phyloP scores from a whole-genome alignment of 2,329 filamentous ascomycete genomes.

The Penicillium sp. region DNA sequence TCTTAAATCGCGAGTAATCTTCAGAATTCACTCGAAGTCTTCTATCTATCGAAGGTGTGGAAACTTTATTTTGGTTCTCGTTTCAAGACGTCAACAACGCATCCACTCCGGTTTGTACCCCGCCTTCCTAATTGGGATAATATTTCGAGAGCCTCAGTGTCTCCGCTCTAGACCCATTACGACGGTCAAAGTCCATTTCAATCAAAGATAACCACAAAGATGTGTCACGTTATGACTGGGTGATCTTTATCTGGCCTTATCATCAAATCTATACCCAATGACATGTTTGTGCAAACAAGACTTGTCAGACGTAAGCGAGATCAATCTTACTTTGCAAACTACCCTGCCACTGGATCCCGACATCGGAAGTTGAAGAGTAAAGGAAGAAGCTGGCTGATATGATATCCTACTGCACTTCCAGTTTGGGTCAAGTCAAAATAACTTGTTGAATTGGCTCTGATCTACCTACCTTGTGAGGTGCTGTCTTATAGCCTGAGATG shows the following conservation, averaged over 20 bases:
- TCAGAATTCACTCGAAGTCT: background rate
- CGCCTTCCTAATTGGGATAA: slow-evolving; percentile 2
- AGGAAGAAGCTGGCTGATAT: background rate
- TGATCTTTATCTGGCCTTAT: background rate
- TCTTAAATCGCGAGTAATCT: background rate
- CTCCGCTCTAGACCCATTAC: background rate
- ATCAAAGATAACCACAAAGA: background rate
- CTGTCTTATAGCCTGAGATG: background rate
- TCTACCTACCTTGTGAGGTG: background rate
- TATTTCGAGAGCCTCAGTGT: background rate
- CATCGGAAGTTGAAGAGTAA: background rate
- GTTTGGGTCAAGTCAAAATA: too few species aligned
- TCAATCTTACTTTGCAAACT: background rate
- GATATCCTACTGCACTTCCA: background rate
- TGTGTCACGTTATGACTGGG: background rate
- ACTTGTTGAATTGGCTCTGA: background rate
- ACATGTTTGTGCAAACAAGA: background rate
- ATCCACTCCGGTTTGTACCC: background rate
- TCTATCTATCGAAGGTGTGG: background rate
- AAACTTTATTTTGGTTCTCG: background rate
- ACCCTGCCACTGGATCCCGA: background rate
- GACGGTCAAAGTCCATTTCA: background rate
- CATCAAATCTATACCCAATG: background rate
- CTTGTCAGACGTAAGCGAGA: background rate
- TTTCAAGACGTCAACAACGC: background rate